Evolutionary conservation across 768 basidiomycete genomes (phyloP), one percentile per base, ranked within the genome.

Genomic region (Tricholoma sp.): DNA sequence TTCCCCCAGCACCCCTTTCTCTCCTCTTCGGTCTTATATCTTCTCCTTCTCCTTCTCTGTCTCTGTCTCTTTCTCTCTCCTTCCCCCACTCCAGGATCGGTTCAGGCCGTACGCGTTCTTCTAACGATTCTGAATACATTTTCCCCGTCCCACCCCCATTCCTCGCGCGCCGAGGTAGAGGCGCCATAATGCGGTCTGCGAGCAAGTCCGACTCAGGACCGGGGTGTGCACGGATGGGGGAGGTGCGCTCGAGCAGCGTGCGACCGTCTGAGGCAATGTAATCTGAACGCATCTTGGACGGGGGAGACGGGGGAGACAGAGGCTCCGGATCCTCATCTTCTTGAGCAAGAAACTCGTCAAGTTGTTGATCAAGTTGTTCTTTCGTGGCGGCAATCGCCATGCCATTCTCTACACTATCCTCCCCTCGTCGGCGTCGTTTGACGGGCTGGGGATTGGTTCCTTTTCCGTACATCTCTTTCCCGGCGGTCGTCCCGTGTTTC

Each of bases 221-320:
- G 5, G 73, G 66, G 32, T 77, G 74, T 0, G 69, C 65, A 24
- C 81, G 79, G 41, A 79, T 69, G 7, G 66, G 58, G 0, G 81
- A 82, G 18, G 84, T 83, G n/a, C 81, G 79, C 49, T 86, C 78
- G 11, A 85, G 70, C 2, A 84, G 68, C 41, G 85, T 79, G 58
- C 79, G 72, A 18, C 79, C 79, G 55, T 81, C 77, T 0, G 61
- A 65, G 2, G 72, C 74, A 45, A 85, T 82, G 57, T 84, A 81
- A 64, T 89, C 86, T 11, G 83, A 83, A 16, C 82, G 83, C 83
- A 85, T 86, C 66, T 82, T 85, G 14, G 85, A 86, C 9, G 80
- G 79, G 5, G 83, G 83, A 0, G 79, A 77, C 10, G 77, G 68
- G 3, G 77, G 73, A 6, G 66, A 63, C 6, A 52, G 55, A 19